A percentile compares a stretch with the other conserved stretches of the same genome.
Conservation (phyloP, 768 basidiomycete genomes). For the Aureoboletus auriporus region DNA sequence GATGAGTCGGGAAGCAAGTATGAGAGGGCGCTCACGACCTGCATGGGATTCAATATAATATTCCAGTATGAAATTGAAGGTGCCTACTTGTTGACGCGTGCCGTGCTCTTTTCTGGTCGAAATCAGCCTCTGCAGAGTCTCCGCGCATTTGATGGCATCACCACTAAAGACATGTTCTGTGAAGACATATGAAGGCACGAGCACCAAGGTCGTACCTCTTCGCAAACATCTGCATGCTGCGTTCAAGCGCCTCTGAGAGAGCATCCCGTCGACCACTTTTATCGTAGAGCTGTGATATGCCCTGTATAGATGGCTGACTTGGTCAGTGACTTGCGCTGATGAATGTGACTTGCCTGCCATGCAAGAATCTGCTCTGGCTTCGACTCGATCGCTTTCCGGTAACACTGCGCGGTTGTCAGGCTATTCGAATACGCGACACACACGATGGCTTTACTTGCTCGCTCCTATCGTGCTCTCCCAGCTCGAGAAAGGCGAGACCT, state of each 20-base stretch:
- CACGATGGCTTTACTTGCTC: slow-evolving; percentile 69
- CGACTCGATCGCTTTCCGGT: slow-evolving; percentile 69
- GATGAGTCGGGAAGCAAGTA: slow-evolving; percentile 74
- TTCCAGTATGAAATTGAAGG: not conserved
- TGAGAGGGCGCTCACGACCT: slow-evolving; percentile 67
- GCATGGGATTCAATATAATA: not conserved
- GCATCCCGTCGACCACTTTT: slow-evolving; percentile 54
- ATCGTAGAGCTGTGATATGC: slow-evolving; percentile 71
- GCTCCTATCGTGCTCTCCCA: slow-evolving; percentile 66
- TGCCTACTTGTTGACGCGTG: slow-evolving; percentile 50
- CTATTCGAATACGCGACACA: slow-evolving; percentile 1
- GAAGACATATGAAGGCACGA: not conserved
- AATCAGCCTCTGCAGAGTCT: slow-evolving; percentile 74
- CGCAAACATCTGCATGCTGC: slow-evolving; percentile 54
- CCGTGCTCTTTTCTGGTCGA: slow-evolving; percentile 59
- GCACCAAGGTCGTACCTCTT: slow-evolving; percentile 44
- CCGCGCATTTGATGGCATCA: slow-evolving; percentile 78
- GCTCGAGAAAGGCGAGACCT: slow-evolving; percentile 73
- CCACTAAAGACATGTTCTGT: slow-evolving; percentile 40
- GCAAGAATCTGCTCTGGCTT: slow-evolving; percentile 71
- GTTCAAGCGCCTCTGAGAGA: slow-evolving; percentile 48
- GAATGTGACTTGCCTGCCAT: slow-evolving; percentile 62
- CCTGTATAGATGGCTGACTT: slow-evolving; percentile 40
- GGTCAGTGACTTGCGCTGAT: slow-evolving; percentile 6
- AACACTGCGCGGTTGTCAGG: slow-evolving; percentile 49